Conservation (phyloP, 2,329 filamentous ascomycete genomes). For the Calonectria crousiana region DNA sequence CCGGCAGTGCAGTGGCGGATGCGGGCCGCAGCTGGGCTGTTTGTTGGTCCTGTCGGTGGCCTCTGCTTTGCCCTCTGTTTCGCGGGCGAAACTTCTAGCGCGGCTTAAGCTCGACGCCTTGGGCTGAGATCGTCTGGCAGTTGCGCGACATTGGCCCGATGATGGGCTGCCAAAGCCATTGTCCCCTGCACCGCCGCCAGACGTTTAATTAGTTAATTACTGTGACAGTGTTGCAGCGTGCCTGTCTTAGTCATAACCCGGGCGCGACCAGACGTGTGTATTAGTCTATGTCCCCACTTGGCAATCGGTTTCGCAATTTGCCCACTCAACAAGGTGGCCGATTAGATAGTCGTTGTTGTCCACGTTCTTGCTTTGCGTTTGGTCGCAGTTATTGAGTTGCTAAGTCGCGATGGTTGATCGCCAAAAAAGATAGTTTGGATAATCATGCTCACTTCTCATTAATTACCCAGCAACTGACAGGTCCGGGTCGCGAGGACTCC, state of each 20-base stretch:
- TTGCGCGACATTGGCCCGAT: background rate
- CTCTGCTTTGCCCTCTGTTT: background rate
- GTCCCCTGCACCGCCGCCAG: background rate
- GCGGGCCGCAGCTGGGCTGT: background rate
- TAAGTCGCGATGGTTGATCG: background rate
- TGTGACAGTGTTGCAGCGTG: background rate
- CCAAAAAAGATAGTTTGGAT: background rate
- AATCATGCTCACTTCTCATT: background rate
- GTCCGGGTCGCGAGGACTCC: background rate
- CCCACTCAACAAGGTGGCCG: background rate
- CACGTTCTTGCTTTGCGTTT: no score
- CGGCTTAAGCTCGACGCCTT: background rate
- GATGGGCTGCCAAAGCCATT: background rate
- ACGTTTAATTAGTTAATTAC: constrained; percentile 4
- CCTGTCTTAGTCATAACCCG: constrained; percentile 1
- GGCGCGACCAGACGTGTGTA: background rate
- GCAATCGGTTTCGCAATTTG: background rate
- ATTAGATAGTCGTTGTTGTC: background rate
- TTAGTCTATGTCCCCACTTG: constrained; percentile 5
- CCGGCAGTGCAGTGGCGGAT: background rate
- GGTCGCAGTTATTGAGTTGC: no score
- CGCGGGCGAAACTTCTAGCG: background rate
- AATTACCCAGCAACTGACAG: background rate
- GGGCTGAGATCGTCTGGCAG: background rate
- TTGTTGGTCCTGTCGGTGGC: background rate